phyloP scores from a whole-genome alignment of 257 asterid genomes.

The Solanum pinnatisectum region DNA sequence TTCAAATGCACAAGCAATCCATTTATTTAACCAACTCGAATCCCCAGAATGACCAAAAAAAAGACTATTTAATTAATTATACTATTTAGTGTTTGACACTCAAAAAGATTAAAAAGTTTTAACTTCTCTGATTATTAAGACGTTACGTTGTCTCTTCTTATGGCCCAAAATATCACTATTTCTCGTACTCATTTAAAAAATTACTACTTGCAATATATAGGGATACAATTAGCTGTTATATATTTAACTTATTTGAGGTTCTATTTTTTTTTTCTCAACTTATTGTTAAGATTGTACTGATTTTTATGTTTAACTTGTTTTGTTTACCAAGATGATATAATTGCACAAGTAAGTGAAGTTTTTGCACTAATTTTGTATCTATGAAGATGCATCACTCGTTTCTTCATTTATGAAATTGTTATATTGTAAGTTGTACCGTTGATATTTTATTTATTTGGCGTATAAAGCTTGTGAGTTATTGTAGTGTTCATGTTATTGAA shows the following conservation, averaged over 20 bases:
- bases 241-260: background rate
- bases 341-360: background rate
- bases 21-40: background rate
- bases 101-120: background rate
- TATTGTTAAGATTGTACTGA: background rate
- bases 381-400: background rate
- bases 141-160: background rate
- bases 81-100: background rate
- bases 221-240: background rate
- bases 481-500: too few relatives aligned
- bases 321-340: background rate
- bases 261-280: too few relatives aligned
- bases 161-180: background rate
- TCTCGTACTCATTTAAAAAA: background rate
- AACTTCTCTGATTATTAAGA: background rate
- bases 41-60: background rate
- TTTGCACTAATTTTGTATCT: too few relatives aligned
- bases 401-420: background rate
- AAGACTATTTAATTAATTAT: background rate
- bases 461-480: too few relatives aligned
- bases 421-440: too few relatives aligned
- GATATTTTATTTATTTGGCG: background rate
- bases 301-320: background rate
- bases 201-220: background rate
- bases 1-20: background rate